Percentiles rank a stretch among this genome's conserved stretches.
Evolutionary conservation across 1,139 yeast species (phyloP).

Genomic region (Fermentozyma sake): DNA sequence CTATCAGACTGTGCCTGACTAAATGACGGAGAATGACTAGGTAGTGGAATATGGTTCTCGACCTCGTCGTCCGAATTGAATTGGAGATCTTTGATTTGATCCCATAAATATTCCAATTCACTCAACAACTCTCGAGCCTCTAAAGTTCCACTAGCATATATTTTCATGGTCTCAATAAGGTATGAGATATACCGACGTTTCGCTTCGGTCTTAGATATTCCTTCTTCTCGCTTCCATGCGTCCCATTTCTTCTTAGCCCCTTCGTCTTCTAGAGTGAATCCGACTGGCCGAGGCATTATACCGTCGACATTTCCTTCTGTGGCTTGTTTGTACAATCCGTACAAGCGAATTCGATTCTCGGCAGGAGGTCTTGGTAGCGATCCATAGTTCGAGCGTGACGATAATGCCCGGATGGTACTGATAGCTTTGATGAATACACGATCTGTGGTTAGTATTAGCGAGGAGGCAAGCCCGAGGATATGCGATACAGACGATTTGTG

Average conservation of each 20-base stretch:
- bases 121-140: slow-evolving; percentile 64
- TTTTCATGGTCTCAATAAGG: slow-evolving; percentile 68
- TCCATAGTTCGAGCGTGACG: slow-evolving; percentile 65
- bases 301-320: slow-evolving; percentile 81
- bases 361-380: slow-evolving; percentile 79
- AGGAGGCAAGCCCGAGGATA: neutral
- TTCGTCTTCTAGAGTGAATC: slow-evolving; percentile 56
- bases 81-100: slow-evolving; percentile 59
- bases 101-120: slow-evolving; percentile 72
- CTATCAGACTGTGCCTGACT: slow-evolving; percentile 36
- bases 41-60: slow-evolving; percentile 22
- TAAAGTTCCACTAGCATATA: slow-evolving; percentile 63
- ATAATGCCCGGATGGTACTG: slow-evolving; percentile 68
- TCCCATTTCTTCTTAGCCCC: slow-evolving; percentile 77
- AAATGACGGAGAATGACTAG: slow-evolving; percentile 37
- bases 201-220: slow-evolving; percentile 68
- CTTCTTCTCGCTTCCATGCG: slow-evolving; percentile 78
- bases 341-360: slow-evolving; percentile 61
- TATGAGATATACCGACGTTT: slow-evolving; percentile 64
- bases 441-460: slow-evolving; percentile 34
- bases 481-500: too few species aligned
- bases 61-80: slow-evolving; percentile 29
- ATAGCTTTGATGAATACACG: slow-evolving; percentile 80
- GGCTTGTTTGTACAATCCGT: slow-evolving; percentile 84
- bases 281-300: slow-evolving; percentile 61